Evolutionary conservation across 73 alveolate species (phyloP).

Genomic region (Symbiodinium natans): DNA sequence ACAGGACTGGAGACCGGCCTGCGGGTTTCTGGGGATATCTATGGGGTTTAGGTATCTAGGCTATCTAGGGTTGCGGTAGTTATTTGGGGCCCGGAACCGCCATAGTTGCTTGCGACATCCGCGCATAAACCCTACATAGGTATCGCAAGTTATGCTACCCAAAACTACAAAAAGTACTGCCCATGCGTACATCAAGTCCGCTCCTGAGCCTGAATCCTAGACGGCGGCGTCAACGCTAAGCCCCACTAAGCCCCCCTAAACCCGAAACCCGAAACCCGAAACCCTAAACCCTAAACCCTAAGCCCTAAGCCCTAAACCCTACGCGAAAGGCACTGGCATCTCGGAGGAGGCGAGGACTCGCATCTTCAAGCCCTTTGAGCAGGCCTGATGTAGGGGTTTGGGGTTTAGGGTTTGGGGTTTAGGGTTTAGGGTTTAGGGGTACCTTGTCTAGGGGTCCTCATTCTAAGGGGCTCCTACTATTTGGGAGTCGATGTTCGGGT

Average conservation of each 20-base stretch:
- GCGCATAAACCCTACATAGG: too few species aligned
- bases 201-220: too few species aligned
- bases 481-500: too few species aligned
- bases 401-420: neutral
- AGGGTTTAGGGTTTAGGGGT: neutral
- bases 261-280: too few species aligned
- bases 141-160: too few species aligned
- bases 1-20: slow-evolving; percentile 34
- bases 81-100: neutral
- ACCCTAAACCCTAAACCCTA: neutral
- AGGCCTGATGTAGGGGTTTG: neutral
- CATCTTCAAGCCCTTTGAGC: slow-evolving; percentile 76
- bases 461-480: too few species aligned
- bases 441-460: too few species aligned
- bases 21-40: neutral
- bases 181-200: too few species aligned
- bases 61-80: neutral
- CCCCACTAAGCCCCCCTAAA: too few species aligned
- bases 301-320: neutral
- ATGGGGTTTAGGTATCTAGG: neutral
- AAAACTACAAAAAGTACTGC: too few species aligned
- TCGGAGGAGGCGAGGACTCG: slow-evolving; percentile 25
- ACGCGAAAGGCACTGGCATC: slow-evolving; percentile 59
- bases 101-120: neutral
- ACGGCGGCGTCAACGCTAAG: too few species aligned